phyloP scores from a whole-genome alignment of 768 basidiomycete genomes.

The Suillus subalutaceus region DNA sequence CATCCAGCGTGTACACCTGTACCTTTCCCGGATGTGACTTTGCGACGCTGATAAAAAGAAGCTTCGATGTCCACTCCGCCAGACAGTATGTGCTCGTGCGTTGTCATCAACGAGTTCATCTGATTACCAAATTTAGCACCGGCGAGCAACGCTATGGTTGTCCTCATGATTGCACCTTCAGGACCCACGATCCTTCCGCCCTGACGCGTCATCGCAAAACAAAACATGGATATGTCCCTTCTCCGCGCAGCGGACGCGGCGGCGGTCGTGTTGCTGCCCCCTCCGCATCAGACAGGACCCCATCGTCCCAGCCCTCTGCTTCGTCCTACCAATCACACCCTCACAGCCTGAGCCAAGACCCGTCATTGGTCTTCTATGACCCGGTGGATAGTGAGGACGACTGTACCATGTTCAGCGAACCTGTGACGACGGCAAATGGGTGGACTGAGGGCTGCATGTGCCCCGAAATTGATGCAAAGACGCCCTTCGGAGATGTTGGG shows the following conservation, averaged over 20 bases:
- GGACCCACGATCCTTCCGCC: constrained; percentile 28
- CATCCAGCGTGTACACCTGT: constrained; percentile 24
- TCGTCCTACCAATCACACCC: not conserved
- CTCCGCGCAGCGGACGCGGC: not conserved
- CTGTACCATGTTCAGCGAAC: constrained; percentile 1
- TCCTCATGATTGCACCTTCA: constrained; percentile 20
- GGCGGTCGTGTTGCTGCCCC: too few species aligned
- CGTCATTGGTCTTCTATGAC: not conserved
- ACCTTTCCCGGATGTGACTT: constrained; percentile 18
- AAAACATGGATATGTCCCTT: constrained; percentile 25
- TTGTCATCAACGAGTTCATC: too few species aligned
- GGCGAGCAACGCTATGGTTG: constrained; percentile 20
- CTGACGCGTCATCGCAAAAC: constrained; percentile 29
- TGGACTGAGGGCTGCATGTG: constrained; percentile 7
- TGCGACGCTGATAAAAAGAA: constrained; percentile 22
- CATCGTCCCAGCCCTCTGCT: not conserved
- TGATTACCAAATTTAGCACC: constrained; percentile 17
- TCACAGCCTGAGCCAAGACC: not conserved
- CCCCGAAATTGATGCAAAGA: constrained; percentile 6
- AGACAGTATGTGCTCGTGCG: constrained; percentile 20
- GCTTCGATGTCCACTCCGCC: constrained; percentile 23
- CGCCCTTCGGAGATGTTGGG: constrained; percentile 3
- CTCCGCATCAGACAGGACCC: not conserved
- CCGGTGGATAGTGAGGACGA: not conserved
- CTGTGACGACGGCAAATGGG: not conserved